Evolutionary conservation across 2,329 filamentous ascomycete species (phyloP).

Genomic region (Fusarium sp.): DNA sequence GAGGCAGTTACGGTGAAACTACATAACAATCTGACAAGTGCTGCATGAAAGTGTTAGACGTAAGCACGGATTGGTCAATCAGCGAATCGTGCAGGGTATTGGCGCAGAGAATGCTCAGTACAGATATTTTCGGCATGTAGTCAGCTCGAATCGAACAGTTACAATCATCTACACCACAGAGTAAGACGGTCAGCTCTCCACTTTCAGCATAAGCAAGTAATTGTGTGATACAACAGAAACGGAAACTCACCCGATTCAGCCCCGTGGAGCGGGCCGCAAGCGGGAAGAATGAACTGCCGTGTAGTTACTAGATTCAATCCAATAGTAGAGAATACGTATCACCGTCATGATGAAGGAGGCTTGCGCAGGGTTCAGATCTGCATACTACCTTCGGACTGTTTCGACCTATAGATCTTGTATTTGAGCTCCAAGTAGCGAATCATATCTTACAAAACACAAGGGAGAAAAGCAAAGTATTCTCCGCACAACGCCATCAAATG

Average conservation of each 20-base stretch:
- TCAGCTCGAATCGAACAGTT: constrained; percentile 6
- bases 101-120: background rate
- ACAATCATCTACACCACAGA: background rate
- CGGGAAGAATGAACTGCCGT: constrained; percentile 32
- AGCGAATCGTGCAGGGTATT: background rate
- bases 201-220: constrained; percentile 8
- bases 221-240: constrained; percentile 22
- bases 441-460: constrained; percentile 40
- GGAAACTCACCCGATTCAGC: constrained; percentile 26
- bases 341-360: constrained; percentile 28
- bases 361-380: constrained; percentile 36
- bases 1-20: constrained; percentile 36
- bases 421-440: constrained; percentile 34
- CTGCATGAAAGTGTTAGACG: constrained; percentile 9
- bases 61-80: constrained; percentile 12
- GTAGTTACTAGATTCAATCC: constrained; percentile 8
- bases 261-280: constrained; percentile 22
- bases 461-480: constrained; percentile 39
- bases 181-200: constrained; percentile 24
- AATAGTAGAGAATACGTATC: constrained; percentile 19
- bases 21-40: constrained; percentile 9
- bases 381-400: constrained; percentile 27
- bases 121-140: constrained; percentile 15
- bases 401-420: constrained; percentile 30
- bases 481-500: constrained; percentile 44